Evolutionary conservation across 345 rosid species (phyloP), one percentile per base, ranked within the genome.

Genomic region (Psidium guajava): DNA sequence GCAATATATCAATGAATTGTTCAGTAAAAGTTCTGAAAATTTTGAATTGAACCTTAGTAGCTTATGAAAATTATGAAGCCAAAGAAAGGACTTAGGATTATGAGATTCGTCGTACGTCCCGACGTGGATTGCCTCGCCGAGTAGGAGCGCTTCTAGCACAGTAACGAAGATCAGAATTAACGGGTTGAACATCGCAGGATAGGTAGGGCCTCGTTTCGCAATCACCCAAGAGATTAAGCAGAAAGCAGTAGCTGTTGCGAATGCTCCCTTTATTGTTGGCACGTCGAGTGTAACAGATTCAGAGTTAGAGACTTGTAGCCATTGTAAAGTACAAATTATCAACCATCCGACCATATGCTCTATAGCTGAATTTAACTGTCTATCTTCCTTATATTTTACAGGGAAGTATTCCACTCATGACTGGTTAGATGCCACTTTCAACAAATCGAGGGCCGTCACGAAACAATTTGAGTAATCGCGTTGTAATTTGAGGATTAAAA

Each of bases 131-230:
- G 82, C 53, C n/a, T 85, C 64, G 22, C 91, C 91, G 6, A 93
- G 87, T 25, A 92, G 1, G 12, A 91, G 83, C 82, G 91, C 89
- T 54, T 89, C 93, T 18, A 87, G 86, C 18, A 93, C 16, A 25
- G 90, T 82, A n/a, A 91, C 88, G 58, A 93, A 91, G 28, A 91
- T 85, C 5, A 91, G 86, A 6, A 90, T 54, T 58, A 93, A 75
- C 0, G 93, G 95, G 40, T 91, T 91, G 87, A 93, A 93, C 93
- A 93, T 93, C 0, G 95, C 50, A 11, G 93, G 92, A 82, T 89
- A 93, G 80, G 91, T 88, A 9, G 93, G 95, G 32, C 94, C 95
- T 81, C 89, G 88, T 44, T 80, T 89, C 21, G 88, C 49, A n/a
- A 91, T 83, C 24, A 84, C 89, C 89, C 88, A 88, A 2, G 87